Percentiles rank a stretch among this genome's conserved stretches.
Evolutionary conservation across 2,329 filamentous ascomycete genomes (phyloP).

Genomic region (Phaeosphaeriaceae sp.): DNA sequence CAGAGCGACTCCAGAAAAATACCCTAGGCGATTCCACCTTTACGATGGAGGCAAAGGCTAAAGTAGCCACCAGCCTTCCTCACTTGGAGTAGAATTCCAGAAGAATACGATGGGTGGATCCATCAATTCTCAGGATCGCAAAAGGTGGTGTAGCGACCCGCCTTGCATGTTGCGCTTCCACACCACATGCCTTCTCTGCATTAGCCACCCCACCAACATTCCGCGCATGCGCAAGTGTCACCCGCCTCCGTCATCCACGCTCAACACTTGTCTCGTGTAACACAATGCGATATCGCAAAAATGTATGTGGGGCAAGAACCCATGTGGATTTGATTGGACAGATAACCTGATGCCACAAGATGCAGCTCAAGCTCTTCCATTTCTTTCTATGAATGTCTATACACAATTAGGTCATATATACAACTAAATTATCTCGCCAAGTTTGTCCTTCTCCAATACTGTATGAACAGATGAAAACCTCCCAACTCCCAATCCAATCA

Average conservation of each 20-base stretch:
- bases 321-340: no score
- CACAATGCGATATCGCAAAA: neutral
- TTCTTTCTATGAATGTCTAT: neutral
- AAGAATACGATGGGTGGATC: no score
- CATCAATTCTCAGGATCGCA: neutral
- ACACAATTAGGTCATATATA: neutral
- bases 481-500: neutral
- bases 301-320: neutral
- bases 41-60: no score
- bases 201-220: neutral
- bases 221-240: conserved; percentile 1
- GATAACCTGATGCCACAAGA: no score
- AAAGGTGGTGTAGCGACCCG: neutral
- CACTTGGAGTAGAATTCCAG: no score
- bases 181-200: neutral
- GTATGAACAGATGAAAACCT: neutral
- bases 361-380: neutral
- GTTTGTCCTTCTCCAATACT: neutral
- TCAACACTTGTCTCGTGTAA: neutral
- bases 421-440: neutral
- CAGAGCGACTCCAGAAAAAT: no score
- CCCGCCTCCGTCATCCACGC: neutral
- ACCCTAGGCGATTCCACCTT: no score
- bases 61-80: no score
- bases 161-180: neutral